Base-by-base conservation (phyloP, 331 rosid genomes). In the Rhamnella rubrinervis region DNA sequence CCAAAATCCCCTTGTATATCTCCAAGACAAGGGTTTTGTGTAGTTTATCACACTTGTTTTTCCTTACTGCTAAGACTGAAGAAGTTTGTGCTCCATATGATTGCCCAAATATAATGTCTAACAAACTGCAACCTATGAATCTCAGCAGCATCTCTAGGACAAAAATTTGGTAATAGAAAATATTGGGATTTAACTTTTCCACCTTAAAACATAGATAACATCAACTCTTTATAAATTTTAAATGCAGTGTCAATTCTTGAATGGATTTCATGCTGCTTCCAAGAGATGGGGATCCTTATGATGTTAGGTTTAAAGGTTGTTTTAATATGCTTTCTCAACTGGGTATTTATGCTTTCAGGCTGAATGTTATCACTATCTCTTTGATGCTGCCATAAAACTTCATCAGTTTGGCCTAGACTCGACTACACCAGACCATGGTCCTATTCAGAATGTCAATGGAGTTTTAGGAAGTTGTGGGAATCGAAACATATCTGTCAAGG, bases 311-410 rank as follows among this genome's bases (percentile, higher is more conserved):
- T 14, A 49, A 63, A 67, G 61, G 55, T 41, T 58, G 37, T 31
- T 67, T 67, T 57, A 31, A 41, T 19, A 35, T 50, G 53, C 71
- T 68, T 52, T 60, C 70, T 75, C 58, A 60, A 73, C 65, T 74
- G 60, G 59, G 75, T 62, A 12, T 67, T 79, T 73, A 13, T 67
- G 71, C 69, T 78, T 76, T 37, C 88, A 93, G 97, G 83, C 97
- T 59, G 98, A 90, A 73, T 90, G 97, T 64, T 93, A 90, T 65
- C 97, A 86, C 63, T 85, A 85, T 82, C 98, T 93, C 81, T 93
- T 93, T 78, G 98, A 88, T 75, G 95, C 97, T 78, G 96, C 97
- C 72, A 75, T 91, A 72, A 93, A 87, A 78, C 95, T 93, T 81
- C 82, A 78, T 59, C 98, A 91, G 83, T 68, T 91, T 86, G 98